Evolutionary conservation across 345 rosid species (phyloP), one percentile per base, ranked within the genome.

Genomic region (Odontarrhena argentea): DNA sequence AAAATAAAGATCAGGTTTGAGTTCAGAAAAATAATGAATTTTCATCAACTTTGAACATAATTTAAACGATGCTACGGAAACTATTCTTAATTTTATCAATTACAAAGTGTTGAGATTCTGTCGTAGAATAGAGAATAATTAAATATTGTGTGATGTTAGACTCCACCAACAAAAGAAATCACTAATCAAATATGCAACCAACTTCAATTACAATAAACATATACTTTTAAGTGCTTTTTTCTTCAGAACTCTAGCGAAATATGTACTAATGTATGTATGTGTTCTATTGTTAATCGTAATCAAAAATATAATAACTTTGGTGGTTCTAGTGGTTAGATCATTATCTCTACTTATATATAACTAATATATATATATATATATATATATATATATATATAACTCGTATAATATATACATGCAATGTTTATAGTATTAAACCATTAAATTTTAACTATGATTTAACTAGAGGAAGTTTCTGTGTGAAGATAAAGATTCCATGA

Each of bases 401-500:
- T 28, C 22, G 22, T 18, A 18, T 18, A 18, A 18, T 18, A 18
- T 12, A 57, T 36, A 24, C n/a, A n/a, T n/a, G n/a, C n/a, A 43
- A 30, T 42, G 38, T 26, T 42, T 13, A 38, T 35, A 14, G 42
- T 32, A 59, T 6, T 42, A 50, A 43, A 60, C 3, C 18, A 60
- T 34, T 42, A 9, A 53, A 2, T 0, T 8, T 10, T 26, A 4
- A 32, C 28, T 24, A 55, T 43, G 61, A 2, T 18, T 9, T 42
- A 34, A 52, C 2, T 70, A 70, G 50, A 51, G 47, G 15, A 73
- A 57, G 61, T 73, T 58, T 73, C 47, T 25, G 76, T 58, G 22
- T 73, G 35, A 58, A 73, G 67, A 52, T 44, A 44, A 65, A 73
- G 67, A 73, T 59, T 73, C 72, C 67, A 25, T 35, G 72, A 26